A percentile compares a stretch with the other conserved stretches of the same genome.
phyloP scores from a whole-genome alignment of 2,329 filamentous ascomycete genomes.

The Coniochaeta sp. region DNA sequence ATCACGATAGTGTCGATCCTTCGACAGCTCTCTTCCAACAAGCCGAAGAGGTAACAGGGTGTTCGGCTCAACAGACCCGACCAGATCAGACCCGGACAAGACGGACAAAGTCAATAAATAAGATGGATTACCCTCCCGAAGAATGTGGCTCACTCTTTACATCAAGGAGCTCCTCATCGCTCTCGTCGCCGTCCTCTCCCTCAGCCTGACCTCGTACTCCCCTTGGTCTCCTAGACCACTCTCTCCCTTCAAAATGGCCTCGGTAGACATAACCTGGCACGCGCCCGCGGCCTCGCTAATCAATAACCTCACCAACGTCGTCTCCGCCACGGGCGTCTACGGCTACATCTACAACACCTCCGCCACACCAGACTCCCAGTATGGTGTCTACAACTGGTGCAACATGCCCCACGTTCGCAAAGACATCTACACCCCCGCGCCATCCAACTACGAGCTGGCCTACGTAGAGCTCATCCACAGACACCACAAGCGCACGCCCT shows the following conservation, averaged over 20 bases:
- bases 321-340: slow-evolving; percentile 50
- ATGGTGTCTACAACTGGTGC: slow-evolving; percentile 72
- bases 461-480: slow-evolving; percentile 81
- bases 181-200: not conserved
- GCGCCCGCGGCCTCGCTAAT: slow-evolving; percentile 16
- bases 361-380: slow-evolving; percentile 42
- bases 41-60: not conserved
- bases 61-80: not conserved
- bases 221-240: not conserved
- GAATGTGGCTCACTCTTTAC: not conserved
- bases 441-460: slow-evolving; percentile 52
- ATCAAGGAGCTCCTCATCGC: not conserved
- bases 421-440: slow-evolving; percentile 52
- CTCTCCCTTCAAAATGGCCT: not conserved
- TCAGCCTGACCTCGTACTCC: not conserved
- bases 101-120: not conserved
- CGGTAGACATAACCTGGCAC: slow-evolving; percentile 18
- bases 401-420: slow-evolving; percentile 80
- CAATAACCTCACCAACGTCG: slow-evolving; percentile 21
- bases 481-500: slow-evolving; percentile 80
- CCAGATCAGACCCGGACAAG: not conserved
- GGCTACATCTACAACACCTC: slow-evolving; percentile 71
- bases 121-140: not conserved
- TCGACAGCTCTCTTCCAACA: too few species aligned
- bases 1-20: not conserved